phyloP scores from a whole-genome alignment of 106 monocot genomes.

The Dioscorea zingiberensis region DNA sequence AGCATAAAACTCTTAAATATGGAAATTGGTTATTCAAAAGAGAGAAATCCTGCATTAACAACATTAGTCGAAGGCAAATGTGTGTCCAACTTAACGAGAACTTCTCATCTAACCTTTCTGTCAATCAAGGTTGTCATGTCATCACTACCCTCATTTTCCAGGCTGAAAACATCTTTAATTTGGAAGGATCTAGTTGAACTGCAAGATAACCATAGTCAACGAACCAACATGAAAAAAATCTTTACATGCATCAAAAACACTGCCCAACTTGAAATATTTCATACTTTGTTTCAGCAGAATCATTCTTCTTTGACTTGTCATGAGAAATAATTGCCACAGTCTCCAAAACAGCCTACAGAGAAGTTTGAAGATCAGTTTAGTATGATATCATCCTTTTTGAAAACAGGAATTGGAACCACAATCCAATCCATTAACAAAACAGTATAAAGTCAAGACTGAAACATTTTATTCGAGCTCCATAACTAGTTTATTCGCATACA shows the following conservation, averaged over 20 bases:
- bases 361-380: constrained; percentile 3
- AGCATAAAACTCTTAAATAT: not conserved
- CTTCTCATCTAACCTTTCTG: constrained; percentile 52
- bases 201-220: constrained; percentile 11
- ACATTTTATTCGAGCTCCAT: no score
- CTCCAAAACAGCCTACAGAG: constrained; percentile 76
- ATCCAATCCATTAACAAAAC: no score
- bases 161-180: constrained; percentile 74
- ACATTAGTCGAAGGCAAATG: no score
- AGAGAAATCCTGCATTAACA: no score
- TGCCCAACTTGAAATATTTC: constrained; percentile 2
- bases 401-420: no score
- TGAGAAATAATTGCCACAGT: constrained; percentile 91
- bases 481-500: no score
- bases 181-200: constrained; percentile 74
- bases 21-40: no score
- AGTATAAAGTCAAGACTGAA: no score
- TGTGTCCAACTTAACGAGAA: not conserved
- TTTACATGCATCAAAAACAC: not conserved
- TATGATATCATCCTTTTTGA: no score
- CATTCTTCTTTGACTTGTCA: constrained; percentile 89
- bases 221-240: not conserved
- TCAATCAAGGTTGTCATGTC: constrained; percentile 89
- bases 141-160: constrained; percentile 85
- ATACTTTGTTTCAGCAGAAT: constrained; percentile 58